phyloP scores from a whole-genome alignment of 805 yeast genomes.

The Saccharomycopsis schoenii region DNA sequence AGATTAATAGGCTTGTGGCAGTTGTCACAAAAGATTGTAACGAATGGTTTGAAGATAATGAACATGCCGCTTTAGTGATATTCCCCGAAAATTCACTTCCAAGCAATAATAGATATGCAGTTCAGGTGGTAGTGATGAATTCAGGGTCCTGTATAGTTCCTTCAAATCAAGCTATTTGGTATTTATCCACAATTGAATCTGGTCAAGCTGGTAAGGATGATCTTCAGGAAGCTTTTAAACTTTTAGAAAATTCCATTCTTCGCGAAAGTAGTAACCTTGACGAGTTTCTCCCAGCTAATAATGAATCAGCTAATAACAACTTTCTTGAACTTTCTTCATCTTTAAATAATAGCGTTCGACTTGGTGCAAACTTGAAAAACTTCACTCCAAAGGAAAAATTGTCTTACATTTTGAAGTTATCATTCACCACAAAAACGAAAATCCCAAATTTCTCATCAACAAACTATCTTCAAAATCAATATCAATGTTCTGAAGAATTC shows the following conservation, averaged over 20 bases:
- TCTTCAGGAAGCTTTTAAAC: slow-evolving; percentile 67
- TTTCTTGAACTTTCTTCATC: slow-evolving; percentile 58
- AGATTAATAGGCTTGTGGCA: slow-evolving; percentile 67
- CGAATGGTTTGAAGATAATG: slow-evolving; percentile 86
- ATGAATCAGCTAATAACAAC: slow-evolving; percentile 46
- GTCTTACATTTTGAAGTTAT: slow-evolving; percentile 49
- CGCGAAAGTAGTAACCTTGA: slow-evolving; percentile 51
- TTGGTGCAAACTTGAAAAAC: slow-evolving; percentile 77
- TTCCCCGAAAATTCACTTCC: slow-evolving; percentile 82
- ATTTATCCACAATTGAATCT: slow-evolving; percentile 67
- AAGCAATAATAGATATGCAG: slow-evolving; percentile 55
- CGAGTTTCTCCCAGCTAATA: slow-evolving; percentile 1
- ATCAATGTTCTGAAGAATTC: background rate
- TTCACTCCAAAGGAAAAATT: slow-evolving; percentile 74
- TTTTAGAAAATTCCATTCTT: slow-evolving; percentile 69
- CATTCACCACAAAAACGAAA: slow-evolving; percentile 49
- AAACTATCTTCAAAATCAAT: background rate
- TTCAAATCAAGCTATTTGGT: slow-evolving; percentile 83
- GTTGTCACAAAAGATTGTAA: slow-evolving; percentile 79
- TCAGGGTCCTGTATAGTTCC: slow-evolving; percentile 85
- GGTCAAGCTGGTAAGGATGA: slow-evolving; percentile 64
- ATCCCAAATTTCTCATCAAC: slow-evolving; percentile 35
- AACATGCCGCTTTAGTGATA: slow-evolving; percentile 77
- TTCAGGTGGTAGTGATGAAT: slow-evolving; percentile 82
- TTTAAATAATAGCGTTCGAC: slow-evolving; percentile 36